Percentiles rank a stretch among this genome's conserved stretches.
phyloP scores from a whole-genome alignment of 139 green algal genomes.

The Zygnema circumcarinatum region DNA sequence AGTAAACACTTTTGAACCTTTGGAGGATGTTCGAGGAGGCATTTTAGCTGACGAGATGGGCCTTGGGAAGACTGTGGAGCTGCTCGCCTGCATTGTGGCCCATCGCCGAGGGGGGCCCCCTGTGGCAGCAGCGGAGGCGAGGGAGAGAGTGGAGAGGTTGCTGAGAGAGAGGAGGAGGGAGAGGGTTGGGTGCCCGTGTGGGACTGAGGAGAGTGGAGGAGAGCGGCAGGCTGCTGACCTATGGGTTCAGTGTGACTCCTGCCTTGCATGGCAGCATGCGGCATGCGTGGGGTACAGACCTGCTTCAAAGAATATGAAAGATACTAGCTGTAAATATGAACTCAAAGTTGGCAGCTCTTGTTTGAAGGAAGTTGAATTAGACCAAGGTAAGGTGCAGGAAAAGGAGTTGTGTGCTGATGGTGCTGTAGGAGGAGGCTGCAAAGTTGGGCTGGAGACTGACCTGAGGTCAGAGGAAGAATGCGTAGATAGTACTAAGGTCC shows the following conservation, averaged over 20 bases:
- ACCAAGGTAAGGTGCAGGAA: not conserved
- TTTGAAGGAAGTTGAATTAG: not conserved
- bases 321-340: not conserved
- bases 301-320: not conserved
- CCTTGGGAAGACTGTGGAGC: constrained; percentile 93
- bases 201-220: constrained; percentile 18
- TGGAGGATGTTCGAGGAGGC: constrained; percentile 33
- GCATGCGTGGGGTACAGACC: constrained; percentile 49
- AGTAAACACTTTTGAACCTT: constrained; percentile 12
- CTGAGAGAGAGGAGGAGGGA: not conserved
- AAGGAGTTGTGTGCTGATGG: not conserved
- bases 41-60: constrained; percentile 76
- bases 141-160: not conserved
- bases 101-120: constrained; percentile 57
- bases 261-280: constrained; percentile 53
- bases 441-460: no score
- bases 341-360: not conserved
- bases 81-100: constrained; percentile 81
- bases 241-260: constrained; percentile 58
- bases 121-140: not conserved
- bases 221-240: no score
- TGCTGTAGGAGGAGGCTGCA: not conserved
- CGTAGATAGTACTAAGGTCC: not conserved
- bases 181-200: constrained; percentile 54
- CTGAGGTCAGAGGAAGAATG: not conserved